phyloP scores from a whole-genome alignment of 225 moss, liverwort and hornwort species.

The Marchantia polymorpha region DNA sequence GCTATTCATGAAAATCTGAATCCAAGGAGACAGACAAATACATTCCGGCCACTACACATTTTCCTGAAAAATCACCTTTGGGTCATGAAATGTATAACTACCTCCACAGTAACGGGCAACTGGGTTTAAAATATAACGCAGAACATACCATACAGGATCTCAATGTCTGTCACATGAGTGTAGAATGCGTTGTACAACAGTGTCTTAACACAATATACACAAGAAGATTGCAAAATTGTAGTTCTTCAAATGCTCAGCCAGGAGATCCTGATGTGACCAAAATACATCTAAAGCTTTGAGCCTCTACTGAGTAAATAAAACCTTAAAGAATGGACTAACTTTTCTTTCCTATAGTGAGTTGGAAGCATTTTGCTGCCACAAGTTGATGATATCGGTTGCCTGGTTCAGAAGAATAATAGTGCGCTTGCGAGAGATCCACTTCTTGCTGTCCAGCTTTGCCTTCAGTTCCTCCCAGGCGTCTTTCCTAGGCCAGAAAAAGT shows the following conservation, averaged over 20 bases:
- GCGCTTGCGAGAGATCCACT: conserved; percentile 90
- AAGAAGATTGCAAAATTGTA: conserved; percentile 15
- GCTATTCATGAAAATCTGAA: too few species aligned
- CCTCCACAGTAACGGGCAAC: too few species aligned
- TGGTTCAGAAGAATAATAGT: conserved; percentile 96
- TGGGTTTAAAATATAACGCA: too few species aligned
- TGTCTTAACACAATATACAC: conserved; percentile 2
- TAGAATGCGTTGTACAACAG: conserved; percentile 7
- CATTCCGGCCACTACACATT: too few species aligned
- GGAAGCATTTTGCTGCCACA: conserved; percentile 98
- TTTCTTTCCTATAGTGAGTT: conserved; percentile 34
- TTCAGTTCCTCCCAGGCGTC: conserved; percentile 98
- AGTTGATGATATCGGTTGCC: conserved; percentile 95
- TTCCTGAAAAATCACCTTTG: too few species aligned
- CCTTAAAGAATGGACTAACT: not conserved
- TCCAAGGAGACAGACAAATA: too few species aligned
- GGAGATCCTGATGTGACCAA: not conserved
- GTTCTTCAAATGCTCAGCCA: conserved; percentile 14
- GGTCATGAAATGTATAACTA: too few species aligned
- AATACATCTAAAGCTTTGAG: conserved; percentile 1
- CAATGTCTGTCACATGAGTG: not conserved
- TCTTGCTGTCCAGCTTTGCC: conserved; percentile 91
- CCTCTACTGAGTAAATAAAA: not conserved
- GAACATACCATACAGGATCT: not conserved
- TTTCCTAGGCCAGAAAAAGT: conserved; percentile 98